Evolutionary conservation across 129 eudicot genomes (phyloP), one percentile per base, ranked within the genome.

Genomic region (Chrysanthemum lavandulifolium): DNA sequence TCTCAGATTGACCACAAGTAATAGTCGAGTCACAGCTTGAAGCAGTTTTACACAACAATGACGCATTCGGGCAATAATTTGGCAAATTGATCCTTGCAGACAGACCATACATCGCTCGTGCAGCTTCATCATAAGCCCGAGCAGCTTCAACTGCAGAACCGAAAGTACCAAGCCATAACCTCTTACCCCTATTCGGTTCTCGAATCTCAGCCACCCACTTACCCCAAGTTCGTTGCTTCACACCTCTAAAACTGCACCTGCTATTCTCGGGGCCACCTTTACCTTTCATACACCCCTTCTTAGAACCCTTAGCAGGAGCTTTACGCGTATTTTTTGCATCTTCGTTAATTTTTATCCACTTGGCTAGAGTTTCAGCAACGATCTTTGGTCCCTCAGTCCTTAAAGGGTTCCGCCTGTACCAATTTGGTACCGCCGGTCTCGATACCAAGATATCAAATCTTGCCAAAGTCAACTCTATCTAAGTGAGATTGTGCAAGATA

Each of bases 141-240:
- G n/a, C n/a, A n/a, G n/a, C n/a, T 56, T 86, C 96, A 9, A 78
- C 8, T 0, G 96, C 94, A 2, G 83, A 86, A 0, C 71, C 83
- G 43, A 83, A 92, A 0, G 98, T 89, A 12, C 98, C 98, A 4
- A 92, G 78, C 98, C 98, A 92, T 10, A 92, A 69, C 56, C 86
- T 80, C 10, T 74, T 82, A 5, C 95, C 91, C 57, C 86, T 61
- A 61, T 92, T 83, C 0, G 98, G 98, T 73, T 86, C 96, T 14
- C 96, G 79, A 47, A 92, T 87, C 65, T 92, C 98, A 1, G 96
- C 98, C 5, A 92, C 96, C 98, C 98, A 92, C 82, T 89, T 92
- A 1, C 98, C 98, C 96, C 96, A 92, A 2, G 88, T 89, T 77
- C 98, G 73, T 71, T 92, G 98, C 58, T 96, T 76, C 7, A 92